Base-by-base conservation (phyloP, 83 land plant species). In the Thuja plicata region DNA sequence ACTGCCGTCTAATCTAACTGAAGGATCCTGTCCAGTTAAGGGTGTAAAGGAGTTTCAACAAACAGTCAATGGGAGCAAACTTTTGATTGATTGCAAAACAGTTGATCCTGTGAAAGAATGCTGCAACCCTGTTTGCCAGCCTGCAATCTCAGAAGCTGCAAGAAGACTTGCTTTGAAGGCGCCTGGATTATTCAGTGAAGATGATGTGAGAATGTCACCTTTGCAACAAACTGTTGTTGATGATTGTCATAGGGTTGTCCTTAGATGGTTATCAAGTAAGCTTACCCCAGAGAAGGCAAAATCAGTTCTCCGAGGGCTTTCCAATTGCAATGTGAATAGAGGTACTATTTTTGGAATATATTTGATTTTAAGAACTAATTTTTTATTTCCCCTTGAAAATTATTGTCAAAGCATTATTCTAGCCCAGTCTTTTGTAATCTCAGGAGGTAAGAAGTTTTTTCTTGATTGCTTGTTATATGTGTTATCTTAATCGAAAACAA, bases 101-200 rank as follows among this genome's bases (percentile, higher is more conserved):
- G 94, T 98, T 77, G 97, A 98, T 89, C 92, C 95, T n/a, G 94
- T 96, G 73, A 96, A 96, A 81, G 99, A 98, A 90, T 98, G 99
- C 70, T 95, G 97, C 88, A 91, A 92, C 82, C 95, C 95, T 57
- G 91, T 90, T 71, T 97, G 98, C 87, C 94, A 97, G 90, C 91
- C 88, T 89, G 95, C 94, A n/a, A 92, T 97, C 34, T 91, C 85
- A 71, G 94, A 93, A 34, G 95, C 97, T 76, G 95, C 98, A 74
- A 91, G 45, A 77, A 93, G 90, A 55, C 84, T 97, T 89, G 91
- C 95, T 34, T 73, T 83, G 88, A 91, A 87, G 88, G 90, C 88
- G 43, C 88, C 87, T 74, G 88, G 87, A 60, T 24, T 89, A 5
- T 60, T 89, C 50, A 84, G 88, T 45, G 46, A 91, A 82, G 87